These are phyloP conservation scores for Lactarius indigo DNA, from an alignment of 768 basidiomycete species.

Conservation along the genomic window DNA sequence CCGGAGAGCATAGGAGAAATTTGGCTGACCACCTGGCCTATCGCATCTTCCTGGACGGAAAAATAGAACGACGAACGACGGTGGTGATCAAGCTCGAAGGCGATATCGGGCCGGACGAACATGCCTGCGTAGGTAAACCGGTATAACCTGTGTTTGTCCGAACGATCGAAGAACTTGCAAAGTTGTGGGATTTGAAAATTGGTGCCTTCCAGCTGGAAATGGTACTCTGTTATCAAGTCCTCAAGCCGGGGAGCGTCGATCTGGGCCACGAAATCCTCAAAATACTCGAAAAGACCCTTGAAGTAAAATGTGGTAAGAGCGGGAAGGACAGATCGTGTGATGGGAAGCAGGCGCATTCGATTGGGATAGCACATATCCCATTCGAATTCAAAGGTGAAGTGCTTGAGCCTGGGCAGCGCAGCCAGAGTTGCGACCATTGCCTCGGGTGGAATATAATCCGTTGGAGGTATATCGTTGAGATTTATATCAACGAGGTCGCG, in stretches of 20 bases:
- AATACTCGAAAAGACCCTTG: too few relatives aligned
- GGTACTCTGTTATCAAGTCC: background rate
- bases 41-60: background rate
- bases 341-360: background rate
- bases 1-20: background rate
- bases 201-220: background rate
- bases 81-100: background rate
- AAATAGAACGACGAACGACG: background rate
- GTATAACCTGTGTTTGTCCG: background rate
- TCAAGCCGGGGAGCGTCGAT: background rate
- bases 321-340: too few relatives aligned
- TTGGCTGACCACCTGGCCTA: background rate
- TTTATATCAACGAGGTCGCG: background rate
- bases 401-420: too few relatives aligned
- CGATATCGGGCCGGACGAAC: background rate
- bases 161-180: background rate
- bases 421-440: too few relatives aligned
- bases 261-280: too few relatives aligned
- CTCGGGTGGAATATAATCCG: too few relatives aligned
- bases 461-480: background rate
- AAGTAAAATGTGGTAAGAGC: too few relatives aligned
- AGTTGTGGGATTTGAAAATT: background rate
- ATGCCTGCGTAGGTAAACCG: background rate
- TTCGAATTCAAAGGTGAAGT: too few relatives aligned
- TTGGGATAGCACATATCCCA: too few relatives aligned